A percentile compares a stretch with the other conserved stretches of the same genome.
Conservation (phyloP, 148 eudicot species). For the Cornus kousa region DNA sequence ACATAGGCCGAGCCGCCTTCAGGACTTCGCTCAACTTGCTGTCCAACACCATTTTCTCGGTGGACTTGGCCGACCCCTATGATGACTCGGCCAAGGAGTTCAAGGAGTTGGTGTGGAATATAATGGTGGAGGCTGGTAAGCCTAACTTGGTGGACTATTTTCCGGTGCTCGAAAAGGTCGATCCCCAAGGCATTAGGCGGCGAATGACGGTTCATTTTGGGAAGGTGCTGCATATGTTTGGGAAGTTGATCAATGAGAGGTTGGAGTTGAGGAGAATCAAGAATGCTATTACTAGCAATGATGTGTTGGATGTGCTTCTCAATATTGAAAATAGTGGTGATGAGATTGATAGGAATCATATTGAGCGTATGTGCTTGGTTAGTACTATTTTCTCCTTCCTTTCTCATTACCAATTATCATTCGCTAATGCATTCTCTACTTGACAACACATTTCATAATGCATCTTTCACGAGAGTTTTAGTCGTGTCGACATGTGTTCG, state of each 20-base stretch:
- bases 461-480: too few species aligned
- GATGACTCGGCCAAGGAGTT: slow-evolving; percentile 11
- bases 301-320: slow-evolving; percentile 22
- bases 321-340: slow-evolving; percentile 13
- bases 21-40: slow-evolving; percentile 6
- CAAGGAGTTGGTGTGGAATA: slow-evolving; percentile 8
- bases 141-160: slow-evolving; percentile 22
- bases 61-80: slow-evolving; percentile 6
- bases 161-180: slow-evolving; percentile 13
- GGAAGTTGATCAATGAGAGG: slow-evolving; percentile 11
- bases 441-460: neutral
- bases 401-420: neutral
- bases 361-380: slow-evolving; percentile 21
- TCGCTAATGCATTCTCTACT: neutral
- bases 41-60: slow-evolving; percentile 11
- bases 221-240: slow-evolving; percentile 13
- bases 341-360: slow-evolving; percentile 17
- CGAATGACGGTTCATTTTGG: neutral
- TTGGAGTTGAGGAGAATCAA: slow-evolving; percentile 9
- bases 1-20: neutral
- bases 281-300: neutral
- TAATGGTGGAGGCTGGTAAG: slow-evolving; percentile 18
- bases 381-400: neutral
- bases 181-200: slow-evolving; percentile 22
- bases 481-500: too few species aligned